A percentile compares a stretch with the other conserved stretches of the same genome.
These are phyloP conservation scores for Pichia sp. DNA, from an alignment of 1,139 yeast species.

Conservation along the genomic window DNA sequence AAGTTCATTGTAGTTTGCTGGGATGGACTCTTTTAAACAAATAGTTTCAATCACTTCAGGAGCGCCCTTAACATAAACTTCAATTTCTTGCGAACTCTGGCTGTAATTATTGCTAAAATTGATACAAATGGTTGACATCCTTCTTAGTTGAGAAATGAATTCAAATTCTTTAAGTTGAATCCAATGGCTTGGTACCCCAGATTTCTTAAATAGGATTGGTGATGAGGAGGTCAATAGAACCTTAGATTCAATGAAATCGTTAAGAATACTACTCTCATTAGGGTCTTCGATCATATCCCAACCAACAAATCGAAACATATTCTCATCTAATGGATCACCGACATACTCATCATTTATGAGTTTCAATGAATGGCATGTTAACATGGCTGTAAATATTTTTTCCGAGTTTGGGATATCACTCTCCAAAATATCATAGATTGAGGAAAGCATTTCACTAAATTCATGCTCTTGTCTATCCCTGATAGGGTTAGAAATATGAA, in stretches of 20 bases:
- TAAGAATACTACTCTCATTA: conserved; percentile 35
- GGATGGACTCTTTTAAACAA: conserved; percentile 67
- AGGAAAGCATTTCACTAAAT: conserved; percentile 45
- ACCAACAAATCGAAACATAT: conserved; percentile 85
- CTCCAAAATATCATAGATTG: conserved; percentile 32
- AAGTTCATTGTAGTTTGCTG: conserved; percentile 66
- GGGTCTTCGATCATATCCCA: conserved; percentile 72
- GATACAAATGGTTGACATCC: conserved; percentile 81
- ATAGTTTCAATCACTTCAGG: conserved; percentile 90
- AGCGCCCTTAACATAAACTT: conserved; percentile 85
- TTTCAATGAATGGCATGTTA: conserved; percentile 85
- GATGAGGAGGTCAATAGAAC: conserved; percentile 40
- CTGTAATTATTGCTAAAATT: conserved; percentile 25
- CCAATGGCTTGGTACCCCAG: conserved; percentile 17
- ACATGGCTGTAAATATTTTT: conserved; percentile 48
- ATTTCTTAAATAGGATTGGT: conserved; percentile 43
- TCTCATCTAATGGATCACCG: conserved; percentile 90
- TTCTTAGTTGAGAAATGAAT: conserved; percentile 74
- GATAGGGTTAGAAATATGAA: conserved; percentile 58
- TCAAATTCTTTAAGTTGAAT: conserved; percentile 71
- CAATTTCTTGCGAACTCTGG: conserved; percentile 21
- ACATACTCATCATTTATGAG: conserved; percentile 70
- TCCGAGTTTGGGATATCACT: conserved; percentile 16
- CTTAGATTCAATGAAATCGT: conserved; percentile 26
- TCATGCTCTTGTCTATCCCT: conserved; percentile 47